Conservation (phyloP, 2,329 filamentous ascomycete species). For the Mollisiaceae sp. region DNA sequence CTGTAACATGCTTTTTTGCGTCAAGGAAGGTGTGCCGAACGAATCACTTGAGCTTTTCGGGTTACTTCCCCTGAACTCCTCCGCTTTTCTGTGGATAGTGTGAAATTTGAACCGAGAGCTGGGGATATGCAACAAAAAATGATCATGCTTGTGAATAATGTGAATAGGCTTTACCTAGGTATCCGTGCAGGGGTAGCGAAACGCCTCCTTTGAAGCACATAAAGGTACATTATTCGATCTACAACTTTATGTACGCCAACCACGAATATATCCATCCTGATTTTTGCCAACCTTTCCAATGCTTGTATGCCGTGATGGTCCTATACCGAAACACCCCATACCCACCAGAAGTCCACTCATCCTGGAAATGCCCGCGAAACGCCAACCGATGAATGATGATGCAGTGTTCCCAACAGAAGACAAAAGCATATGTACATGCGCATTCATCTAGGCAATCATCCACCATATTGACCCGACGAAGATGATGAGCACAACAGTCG, state of each 20-base stretch:
- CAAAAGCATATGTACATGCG: conserved; percentile 9
- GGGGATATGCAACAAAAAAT: too few relatives aligned
- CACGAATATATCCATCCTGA: conserved; percentile 5
- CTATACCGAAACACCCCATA: neutral
- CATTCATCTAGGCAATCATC: conserved; percentile 47
- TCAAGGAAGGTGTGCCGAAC: conserved; percentile 22
- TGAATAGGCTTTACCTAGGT: too few relatives aligned
- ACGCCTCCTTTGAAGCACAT: neutral
- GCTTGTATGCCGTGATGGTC: conserved; percentile 4
- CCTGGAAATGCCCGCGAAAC: neutral
- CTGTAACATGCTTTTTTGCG: neutral
- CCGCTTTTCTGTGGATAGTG: neutral
- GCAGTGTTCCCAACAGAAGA: conserved; percentile 7
- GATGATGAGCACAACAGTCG: conserved; percentile 56
- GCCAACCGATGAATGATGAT: conserved; percentile 2
- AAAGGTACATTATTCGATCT: neutral
- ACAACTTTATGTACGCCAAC: conserved; percentile 3
- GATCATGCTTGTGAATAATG: too few relatives aligned
- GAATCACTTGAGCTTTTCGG: conserved; percentile 8
- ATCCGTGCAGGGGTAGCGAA: too few relatives aligned
- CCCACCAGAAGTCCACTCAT: neutral
- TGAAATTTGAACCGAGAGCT: neutral
- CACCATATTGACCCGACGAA: conserved; percentile 61
- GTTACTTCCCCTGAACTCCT: neutral
- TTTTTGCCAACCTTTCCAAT: conserved; percentile 8